phyloP scores from a whole-genome alignment of 805 yeast species.

The Maudiozyma serrabonitensis region DNA sequence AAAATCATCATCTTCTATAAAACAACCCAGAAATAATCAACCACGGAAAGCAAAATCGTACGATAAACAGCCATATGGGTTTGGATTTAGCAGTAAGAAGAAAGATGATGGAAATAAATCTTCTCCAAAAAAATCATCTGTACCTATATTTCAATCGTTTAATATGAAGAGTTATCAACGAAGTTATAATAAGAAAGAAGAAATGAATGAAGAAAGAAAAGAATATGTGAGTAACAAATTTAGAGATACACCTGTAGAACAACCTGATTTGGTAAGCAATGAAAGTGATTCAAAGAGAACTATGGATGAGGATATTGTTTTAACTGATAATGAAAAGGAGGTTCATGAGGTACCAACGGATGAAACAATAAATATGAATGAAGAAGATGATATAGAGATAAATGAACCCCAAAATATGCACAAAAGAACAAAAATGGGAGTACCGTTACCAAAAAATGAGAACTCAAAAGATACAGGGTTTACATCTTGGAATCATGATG shows the following conservation, averaged over 20 bases:
- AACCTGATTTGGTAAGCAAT: not conserved
- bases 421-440: not conserved
- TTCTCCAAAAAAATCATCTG: constrained; percentile 3
- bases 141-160: constrained; percentile 19
- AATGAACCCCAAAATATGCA: too few species aligned
- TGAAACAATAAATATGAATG: not conserved
- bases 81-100: constrained; percentile 11
- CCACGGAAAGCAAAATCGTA: constrained; percentile 20
- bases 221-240: not conserved
- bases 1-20: not conserved
- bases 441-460: not conserved
- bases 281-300: not conserved
- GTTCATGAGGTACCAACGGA: not conserved
- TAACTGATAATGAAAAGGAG: not conserved
- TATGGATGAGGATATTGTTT: not conserved
- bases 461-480: not conserved
- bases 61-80: constrained; percentile 29
- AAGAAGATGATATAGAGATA: not conserved
- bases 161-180: constrained; percentile 22
- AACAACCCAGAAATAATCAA: not conserved
- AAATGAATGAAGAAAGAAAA: not conserved
- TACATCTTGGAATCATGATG: constrained; percentile 10
- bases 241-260: not conserved
- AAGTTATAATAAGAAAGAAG: not conserved
- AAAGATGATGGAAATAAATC: not conserved